Conservation (phyloP, 805 yeast species). For the Candida tibetensis region DNA sequence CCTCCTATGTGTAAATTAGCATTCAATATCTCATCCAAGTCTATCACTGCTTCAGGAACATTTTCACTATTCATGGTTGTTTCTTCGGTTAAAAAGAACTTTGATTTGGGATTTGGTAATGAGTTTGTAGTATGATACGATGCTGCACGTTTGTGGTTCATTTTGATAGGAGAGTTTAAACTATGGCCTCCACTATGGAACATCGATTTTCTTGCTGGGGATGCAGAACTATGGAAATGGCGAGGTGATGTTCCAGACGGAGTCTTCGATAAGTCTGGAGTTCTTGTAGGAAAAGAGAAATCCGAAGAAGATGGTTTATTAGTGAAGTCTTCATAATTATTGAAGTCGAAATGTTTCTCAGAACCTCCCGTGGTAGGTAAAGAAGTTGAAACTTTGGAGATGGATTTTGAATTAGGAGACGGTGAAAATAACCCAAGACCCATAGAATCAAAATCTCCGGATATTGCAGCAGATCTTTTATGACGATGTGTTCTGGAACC, state of each 20-base stretch:
- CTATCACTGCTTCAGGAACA: constrained; percentile 40
- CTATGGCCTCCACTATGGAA: constrained; percentile 14
- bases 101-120: constrained; percentile 17
- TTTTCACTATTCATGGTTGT: constrained; percentile 24
- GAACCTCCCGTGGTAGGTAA: constrained; percentile 3
- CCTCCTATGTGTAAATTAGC: constrained; percentile 29
- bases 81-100: constrained; percentile 31
- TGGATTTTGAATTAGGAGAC: constrained; percentile 13
- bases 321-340: constrained; percentile 36
- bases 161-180: constrained; percentile 34
- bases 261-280: constrained; percentile 14
- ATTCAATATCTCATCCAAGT: constrained; percentile 37
- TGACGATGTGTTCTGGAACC: constrained; percentile 62
- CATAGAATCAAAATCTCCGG: constrained; percentile 71
- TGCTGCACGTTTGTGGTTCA: constrained; percentile 22
- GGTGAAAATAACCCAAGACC: constrained; percentile 39
- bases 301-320: constrained; percentile 16
- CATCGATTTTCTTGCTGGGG: constrained; percentile 7
- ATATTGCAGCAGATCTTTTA: constrained; percentile 82
- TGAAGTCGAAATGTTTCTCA: constrained; percentile 28
- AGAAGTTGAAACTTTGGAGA: neutral
- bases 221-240: constrained; percentile 1
- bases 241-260: constrained; percentile 5
- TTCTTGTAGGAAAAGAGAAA: constrained; percentile 30
- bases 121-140: constrained; percentile 12